Base-by-base conservation (phyloP, 176 grass and related monocot genomes). In the Calamus simplicifolius region DNA sequence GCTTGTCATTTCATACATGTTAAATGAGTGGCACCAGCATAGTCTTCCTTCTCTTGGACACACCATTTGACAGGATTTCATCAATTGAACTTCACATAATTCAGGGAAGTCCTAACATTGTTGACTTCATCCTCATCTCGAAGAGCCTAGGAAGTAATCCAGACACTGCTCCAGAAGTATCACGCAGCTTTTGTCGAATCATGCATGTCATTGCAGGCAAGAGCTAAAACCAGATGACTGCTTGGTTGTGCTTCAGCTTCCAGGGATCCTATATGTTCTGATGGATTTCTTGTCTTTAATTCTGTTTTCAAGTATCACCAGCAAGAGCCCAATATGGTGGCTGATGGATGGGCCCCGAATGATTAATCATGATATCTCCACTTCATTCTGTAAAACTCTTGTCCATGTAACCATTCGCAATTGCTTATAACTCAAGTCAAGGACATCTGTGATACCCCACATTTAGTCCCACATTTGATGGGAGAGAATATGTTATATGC, bases 41-140 rank as follows among this genome's bases (percentile, higher is more conserved):
- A 12, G 8, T 43, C 35, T 43, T 43, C 1, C 35, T 43, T 43
- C 35, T 43, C 35, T 12, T 43, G 35, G 12, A 2, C 35, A 43
- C 3, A 43, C 2, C 35, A 43, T 43, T 43, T 0, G 8, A 43
- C 1, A 43, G 35, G 35, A 43, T 43, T 43, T 43, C 35, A 43
- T 43, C 35, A 43, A 43, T 43, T 43, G 21, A 18, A 25, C 63
- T 56, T 19, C 50, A 62, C 43, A 68, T 63, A 71, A 16, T 80
- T 76, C 81, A 98, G 93, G 93, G 69, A 26, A 49, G 58, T 72
- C 28, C 51, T 26, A 54, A 81, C 74, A 88, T 85, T 67, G 69
- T 89, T 75, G 93, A 98, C 82, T 98, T 98, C 78, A 75, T 98
- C 78, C 55, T 98, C 31, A 81, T 98, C 30, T 85, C 87, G 27